Percentiles rank a stretch among this genome's conserved stretches.
These are phyloP conservation scores for Penicillium paneum DNA, from an alignment of 2,329 filamentous ascomycete species.

Conservation along the genomic window DNA sequence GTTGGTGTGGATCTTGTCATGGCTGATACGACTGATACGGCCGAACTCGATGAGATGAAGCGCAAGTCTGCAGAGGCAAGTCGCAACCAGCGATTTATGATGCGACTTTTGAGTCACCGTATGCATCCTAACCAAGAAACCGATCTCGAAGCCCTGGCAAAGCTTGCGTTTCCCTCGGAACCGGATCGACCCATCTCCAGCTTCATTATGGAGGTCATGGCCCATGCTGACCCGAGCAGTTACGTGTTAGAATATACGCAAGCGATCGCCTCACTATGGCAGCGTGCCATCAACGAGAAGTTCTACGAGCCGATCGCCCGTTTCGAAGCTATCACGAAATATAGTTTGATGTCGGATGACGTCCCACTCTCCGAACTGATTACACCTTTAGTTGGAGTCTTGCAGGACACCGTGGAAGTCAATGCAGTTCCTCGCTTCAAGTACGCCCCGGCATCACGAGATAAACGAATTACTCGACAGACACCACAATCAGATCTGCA, in stretches of 20 bases:
- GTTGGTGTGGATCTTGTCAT: constrained; percentile 23
- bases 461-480: constrained; percentile 38
- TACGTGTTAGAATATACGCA: constrained; percentile 51
- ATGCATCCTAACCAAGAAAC: constrained; percentile 47
- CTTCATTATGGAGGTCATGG: constrained; percentile 52
- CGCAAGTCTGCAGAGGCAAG: constrained; percentile 22
- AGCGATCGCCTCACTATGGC: constrained; percentile 55
- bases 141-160: constrained; percentile 55
- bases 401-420: constrained; percentile 50
- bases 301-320: constrained; percentile 46
- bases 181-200: constrained; percentile 51
- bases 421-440: constrained; percentile 54
- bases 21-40: constrained; percentile 29
- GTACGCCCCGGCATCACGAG: constrained; percentile 43
- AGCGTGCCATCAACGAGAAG: constrained; percentile 53
- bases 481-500: constrained; percentile 45
- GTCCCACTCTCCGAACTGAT: constrained; percentile 38
- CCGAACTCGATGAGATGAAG: constrained; percentile 25
- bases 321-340: constrained; percentile 42
- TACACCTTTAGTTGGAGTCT: constrained; percentile 37
- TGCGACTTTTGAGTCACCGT: constrained; percentile 56
- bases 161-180: constrained; percentile 53
- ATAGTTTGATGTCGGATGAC: constrained; percentile 41
- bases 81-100: constrained; percentile 45
- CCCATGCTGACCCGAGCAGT: constrained; percentile 42